phyloP scores from a whole-genome alignment of 2,329 filamentous ascomycete genomes.

The Fusarium sp. region DNA sequence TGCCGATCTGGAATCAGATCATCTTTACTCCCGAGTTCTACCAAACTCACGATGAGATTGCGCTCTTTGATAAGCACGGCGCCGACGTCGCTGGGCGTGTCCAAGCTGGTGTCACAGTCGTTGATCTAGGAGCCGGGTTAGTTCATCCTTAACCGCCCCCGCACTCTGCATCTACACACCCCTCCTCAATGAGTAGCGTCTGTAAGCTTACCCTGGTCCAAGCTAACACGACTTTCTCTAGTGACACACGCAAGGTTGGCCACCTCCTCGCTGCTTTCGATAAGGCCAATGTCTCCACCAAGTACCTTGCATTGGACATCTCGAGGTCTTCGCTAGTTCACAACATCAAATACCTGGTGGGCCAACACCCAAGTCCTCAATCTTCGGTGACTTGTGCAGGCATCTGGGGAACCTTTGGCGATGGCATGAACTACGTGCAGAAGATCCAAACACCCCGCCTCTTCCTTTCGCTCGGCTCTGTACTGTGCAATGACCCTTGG shows the following conservation, averaged over 20 bases:
- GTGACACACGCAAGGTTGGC: constrained; percentile 60
- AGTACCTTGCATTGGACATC: constrained; percentile 60
- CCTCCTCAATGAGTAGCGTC: constrained; percentile 22
- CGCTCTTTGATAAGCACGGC: constrained; percentile 55
- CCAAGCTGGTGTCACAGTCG: constrained; percentile 52
- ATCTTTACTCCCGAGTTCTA: constrained; percentile 59
- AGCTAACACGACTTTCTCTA: constrained; percentile 41
- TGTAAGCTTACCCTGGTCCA: constrained; percentile 38
- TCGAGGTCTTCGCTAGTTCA: constrained; percentile 55
- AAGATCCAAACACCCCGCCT: constrained; percentile 52
- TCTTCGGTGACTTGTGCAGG: constrained; percentile 55
- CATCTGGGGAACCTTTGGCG: constrained; percentile 59
- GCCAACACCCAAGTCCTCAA: constrained; percentile 46
- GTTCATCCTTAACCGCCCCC: constrained; percentile 43
- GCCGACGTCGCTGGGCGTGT: constrained; percentile 53
- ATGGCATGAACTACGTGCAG: constrained; percentile 53
- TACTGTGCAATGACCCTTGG: constrained; percentile 60
- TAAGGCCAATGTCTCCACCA: constrained; percentile 47
- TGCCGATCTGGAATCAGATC: constrained; percentile 59
- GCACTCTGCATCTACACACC: constrained; percentile 24
- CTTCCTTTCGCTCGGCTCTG: constrained; percentile 60
- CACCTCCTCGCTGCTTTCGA: constrained; percentile 57
- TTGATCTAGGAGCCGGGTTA: constrained; percentile 61
- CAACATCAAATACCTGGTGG: constrained; percentile 53
- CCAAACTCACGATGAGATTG: constrained; percentile 59